phyloP scores from a whole-genome alignment of 805 yeast species.

The Saccharomycopsis sp. region DNA sequence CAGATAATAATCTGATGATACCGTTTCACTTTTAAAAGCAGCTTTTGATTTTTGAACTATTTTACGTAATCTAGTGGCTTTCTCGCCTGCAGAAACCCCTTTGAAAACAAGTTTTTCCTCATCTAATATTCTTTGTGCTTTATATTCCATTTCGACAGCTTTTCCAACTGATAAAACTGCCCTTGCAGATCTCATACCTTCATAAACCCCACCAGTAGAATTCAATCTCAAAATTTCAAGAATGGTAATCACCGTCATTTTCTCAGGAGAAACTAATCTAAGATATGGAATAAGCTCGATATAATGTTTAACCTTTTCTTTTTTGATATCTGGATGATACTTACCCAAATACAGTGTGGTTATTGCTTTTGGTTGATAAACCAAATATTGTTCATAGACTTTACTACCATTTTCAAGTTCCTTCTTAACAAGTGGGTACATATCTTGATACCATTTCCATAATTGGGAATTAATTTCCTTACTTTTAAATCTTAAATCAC shows the following conservation, averaged over 20 bases:
- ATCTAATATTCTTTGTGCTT: slow-evolving; percentile 56
- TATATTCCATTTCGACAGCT: slow-evolving; percentile 79
- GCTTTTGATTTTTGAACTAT: slow-evolving; percentile 34
- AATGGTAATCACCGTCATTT: slow-evolving; percentile 77
- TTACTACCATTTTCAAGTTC: slow-evolving; percentile 55
- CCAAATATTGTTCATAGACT: slow-evolving; percentile 5
- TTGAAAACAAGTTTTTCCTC: slow-evolving; percentile 50
- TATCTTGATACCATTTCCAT: slow-evolving; percentile 76
- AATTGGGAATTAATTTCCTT: slow-evolving; percentile 64
- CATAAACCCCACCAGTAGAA: slow-evolving; percentile 66
- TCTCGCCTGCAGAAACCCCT: slow-evolving; percentile 43
- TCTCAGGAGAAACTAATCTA: slow-evolving; percentile 64
- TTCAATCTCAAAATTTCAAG: slow-evolving; percentile 71
- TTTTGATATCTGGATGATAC: neutral
- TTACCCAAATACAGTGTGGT: too few species aligned
- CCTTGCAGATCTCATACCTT: slow-evolving; percentile 79
- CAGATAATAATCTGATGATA: slow-evolving; percentile 30
- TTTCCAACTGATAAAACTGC: slow-evolving; percentile 77
- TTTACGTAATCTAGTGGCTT: slow-evolving; percentile 36
- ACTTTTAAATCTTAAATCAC: slow-evolving; percentile 43
- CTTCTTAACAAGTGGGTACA: slow-evolving; percentile 62
- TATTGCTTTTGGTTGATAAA: slow-evolving; percentile 15
- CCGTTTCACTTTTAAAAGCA: slow-evolving; percentile 32
- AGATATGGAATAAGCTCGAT: slow-evolving; percentile 71
- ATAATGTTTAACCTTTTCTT: slow-evolving; percentile 33